Evolutionary conservation across 805 yeast species (phyloP), one percentile per base, ranked within the genome.

Genomic region (Candida lessepsii): DNA sequence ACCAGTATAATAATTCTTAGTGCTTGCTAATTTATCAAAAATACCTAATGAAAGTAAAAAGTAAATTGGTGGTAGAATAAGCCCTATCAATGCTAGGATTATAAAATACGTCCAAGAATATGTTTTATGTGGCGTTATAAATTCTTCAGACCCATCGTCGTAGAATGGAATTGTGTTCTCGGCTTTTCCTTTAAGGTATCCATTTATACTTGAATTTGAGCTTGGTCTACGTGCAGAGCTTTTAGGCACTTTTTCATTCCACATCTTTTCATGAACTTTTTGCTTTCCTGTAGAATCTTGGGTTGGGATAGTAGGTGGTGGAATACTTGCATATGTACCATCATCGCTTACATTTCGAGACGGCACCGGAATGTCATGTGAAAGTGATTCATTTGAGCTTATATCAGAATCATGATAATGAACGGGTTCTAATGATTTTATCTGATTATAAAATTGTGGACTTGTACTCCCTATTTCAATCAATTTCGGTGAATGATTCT

Each of bases 51-150:
- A 40, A 9, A 67, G 32, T 14, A 67, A 49, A 29, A 67, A 65
- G 41, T 56, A 67, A n/a, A 67, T 44, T 5, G 73, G 73, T 19
- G 70, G 70, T 1, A 63, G 49, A 7, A 68, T 34, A 5, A 67
- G 51, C 2, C 67, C 71, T 7, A 59, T 11, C 3, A 53, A 39
- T 67, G 64, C 57, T 52, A 64, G 46, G 6, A 48, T 9, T 4
- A 42, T 21, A 49, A 63, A 65, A 29, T 41, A 34, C 5, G 37
- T n/a, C 56, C 52, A 48, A 7, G 48, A 17, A 35, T 42, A 51
- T 18, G 28, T 25, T 10, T 29, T 28, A 13, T 14, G 39, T 16
- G 26, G 27, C 3, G 8, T 11, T 3, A 26, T 19, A 17, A 19
- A 5, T 4, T 35, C 26, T 27, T 35, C 39, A 9, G 14, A 11